A percentile compares a stretch with the other conserved stretches of the same genome.
These are phyloP conservation scores for Corymbia maculata DNA, from an alignment of 345 rosid genomes.

Conservation along the genomic window DNA sequence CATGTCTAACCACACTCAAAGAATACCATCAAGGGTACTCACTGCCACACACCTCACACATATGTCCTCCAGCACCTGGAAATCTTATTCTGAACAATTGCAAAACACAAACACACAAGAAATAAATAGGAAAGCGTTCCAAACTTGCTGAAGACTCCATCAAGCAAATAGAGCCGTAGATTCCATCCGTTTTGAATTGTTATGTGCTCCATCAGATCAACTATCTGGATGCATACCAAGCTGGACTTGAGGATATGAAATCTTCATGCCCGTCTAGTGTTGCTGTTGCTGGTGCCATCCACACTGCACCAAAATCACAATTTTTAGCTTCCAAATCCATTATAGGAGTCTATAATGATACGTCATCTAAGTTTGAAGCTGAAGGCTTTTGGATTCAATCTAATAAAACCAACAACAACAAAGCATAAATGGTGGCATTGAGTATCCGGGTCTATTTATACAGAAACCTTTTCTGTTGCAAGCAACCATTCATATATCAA, in stretches of 20 bases:
- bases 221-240: neutral
- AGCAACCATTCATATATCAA: neutral
- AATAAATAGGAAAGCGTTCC: neutral
- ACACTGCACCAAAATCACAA: neutral
- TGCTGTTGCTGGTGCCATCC: accelerated
- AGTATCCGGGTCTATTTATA: too few species aligned
- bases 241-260: neutral
- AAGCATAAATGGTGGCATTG: neutral
- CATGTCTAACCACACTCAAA: too few species aligned
- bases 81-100: neutral
- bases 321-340: neutral
- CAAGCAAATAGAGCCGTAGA: neutral
- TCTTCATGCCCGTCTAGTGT: neutral
- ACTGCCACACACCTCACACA: neutral
- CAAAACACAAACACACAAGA: too few species aligned
- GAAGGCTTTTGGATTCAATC: neutral
- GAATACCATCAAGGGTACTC: neutral
- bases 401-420: too few species aligned
- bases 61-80: neutral
- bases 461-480: too few species aligned
- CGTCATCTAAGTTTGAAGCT: neutral
- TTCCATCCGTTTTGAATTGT: neutral
- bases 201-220: neutral
- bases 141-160: neutral
- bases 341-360: neutral